Evolutionary conservation across 768 basidiomycete species (phyloP).

Genomic region (Boletus speciosus): DNA sequence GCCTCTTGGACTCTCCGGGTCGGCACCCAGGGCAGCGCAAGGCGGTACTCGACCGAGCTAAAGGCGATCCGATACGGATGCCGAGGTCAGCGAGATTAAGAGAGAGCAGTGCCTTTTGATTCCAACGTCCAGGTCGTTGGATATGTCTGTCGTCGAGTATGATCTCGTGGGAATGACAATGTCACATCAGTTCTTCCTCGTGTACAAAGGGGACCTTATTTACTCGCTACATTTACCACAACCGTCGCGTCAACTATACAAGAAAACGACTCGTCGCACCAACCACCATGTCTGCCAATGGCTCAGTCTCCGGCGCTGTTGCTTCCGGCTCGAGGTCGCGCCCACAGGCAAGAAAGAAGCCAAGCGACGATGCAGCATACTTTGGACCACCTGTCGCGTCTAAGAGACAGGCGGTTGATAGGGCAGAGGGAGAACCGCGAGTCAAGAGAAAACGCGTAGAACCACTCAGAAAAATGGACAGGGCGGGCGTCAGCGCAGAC

Average conservation of each 20-base stretch:
- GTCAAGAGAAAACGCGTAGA: constrained; percentile 72
- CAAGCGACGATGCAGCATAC: constrained; percentile 69
- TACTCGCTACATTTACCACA: background rate
- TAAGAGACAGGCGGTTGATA: constrained; percentile 66
- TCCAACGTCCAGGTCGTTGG: background rate
- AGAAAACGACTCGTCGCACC: background rate
- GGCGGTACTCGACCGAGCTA: constrained; percentile 25
- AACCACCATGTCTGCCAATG: constrained; percentile 25
- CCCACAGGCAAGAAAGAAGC: constrained; percentile 59
- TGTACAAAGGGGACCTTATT: constrained; percentile 3
- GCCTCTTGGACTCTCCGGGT: background rate
- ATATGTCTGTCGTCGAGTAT: background rate
- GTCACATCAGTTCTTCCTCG: background rate
- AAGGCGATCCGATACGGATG: constrained; percentile 7
- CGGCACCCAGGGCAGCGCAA: constrained; percentile 11
- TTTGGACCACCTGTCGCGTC: constrained; percentile 55
- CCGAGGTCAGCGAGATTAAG: background rate
- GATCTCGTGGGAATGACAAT: constrained; percentile 23
- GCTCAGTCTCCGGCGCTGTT: constrained; percentile 17
- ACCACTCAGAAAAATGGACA: constrained; percentile 35
- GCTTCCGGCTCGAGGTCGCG: constrained; percentile 56
- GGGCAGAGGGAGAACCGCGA: constrained; percentile 70
- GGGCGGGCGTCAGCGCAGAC: constrained; percentile 36
- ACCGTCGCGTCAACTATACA: background rate
- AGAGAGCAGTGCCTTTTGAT: constrained; percentile 1